Percentiles rank a stretch among this genome's conserved stretches.
Evolutionary conservation across 2,329 filamentous ascomycete species (phyloP).

Genomic region (Dothidotthia symphoricarpi): DNA sequence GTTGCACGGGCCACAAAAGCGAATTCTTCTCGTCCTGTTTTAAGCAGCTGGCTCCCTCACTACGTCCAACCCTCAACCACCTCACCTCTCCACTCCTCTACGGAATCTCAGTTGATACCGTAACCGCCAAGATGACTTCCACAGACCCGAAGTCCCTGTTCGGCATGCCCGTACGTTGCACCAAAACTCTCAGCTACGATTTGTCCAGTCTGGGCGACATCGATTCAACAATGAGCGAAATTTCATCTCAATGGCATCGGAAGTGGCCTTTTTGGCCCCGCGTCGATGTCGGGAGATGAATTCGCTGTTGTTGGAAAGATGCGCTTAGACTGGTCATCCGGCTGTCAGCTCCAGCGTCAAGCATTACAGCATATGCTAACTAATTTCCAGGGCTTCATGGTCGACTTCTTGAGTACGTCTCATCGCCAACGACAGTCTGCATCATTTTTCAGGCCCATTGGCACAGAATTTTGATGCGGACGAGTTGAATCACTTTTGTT

Average conservation of each 20-base stretch:
- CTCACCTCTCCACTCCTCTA: too few relatives aligned
- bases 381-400: slow-evolving; percentile 74
- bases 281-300: slow-evolving; percentile 21
- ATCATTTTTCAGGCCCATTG: slow-evolving; percentile 29
- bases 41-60: too few relatives aligned
- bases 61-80: too few relatives aligned
- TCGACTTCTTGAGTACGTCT: slow-evolving; percentile 97
- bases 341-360: slow-evolving; percentile 16
- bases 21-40: too few relatives aligned
- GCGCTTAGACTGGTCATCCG: slow-evolving; percentile 13
- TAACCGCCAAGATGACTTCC: slow-evolving; percentile 10
- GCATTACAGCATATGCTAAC: slow-evolving; percentile 31
- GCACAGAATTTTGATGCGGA: slow-evolving; percentile 11
- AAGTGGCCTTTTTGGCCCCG: slow-evolving; percentile 13
- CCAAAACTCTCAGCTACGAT: slow-evolving; percentile 11
- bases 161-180: slow-evolving; percentile 48
- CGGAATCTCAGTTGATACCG: not conserved
- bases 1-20: too few relatives aligned
- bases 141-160: slow-evolving; percentile 53
- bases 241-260: slow-evolving; percentile 34
- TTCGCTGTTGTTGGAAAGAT: slow-evolving; percentile 18
- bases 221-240: slow-evolving; percentile 15
- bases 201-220: slow-evolving; percentile 18
- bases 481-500: slow-evolving; percentile 7
- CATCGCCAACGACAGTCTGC: slow-evolving; percentile 10